These are phyloP conservation scores for Kodamaea laetipori DNA, from an alignment of 805 yeast genomes.

Conservation along the genomic window DNA sequence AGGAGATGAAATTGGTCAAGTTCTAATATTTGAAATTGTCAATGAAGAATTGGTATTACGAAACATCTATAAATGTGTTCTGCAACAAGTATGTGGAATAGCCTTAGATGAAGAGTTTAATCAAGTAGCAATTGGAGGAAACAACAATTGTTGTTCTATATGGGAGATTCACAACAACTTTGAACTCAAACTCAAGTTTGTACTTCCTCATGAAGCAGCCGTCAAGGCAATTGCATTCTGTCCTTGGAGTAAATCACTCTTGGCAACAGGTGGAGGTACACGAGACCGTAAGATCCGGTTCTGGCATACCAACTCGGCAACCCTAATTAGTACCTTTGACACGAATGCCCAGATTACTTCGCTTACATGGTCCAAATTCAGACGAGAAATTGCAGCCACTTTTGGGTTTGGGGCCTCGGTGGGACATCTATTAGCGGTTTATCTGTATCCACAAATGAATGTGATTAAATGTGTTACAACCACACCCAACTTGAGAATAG, in stretches of 20 bases:
- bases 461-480: slow-evolving; percentile 52
- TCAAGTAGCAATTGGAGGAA: slow-evolving; percentile 79
- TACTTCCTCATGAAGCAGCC: slow-evolving; percentile 76
- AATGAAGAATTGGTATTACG: slow-evolving; percentile 13
- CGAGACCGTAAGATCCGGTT: slow-evolving; percentile 78
- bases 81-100: slow-evolving; percentile 48
- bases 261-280: slow-evolving; percentile 92
- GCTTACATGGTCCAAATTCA: slow-evolving; percentile 68
- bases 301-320: slow-evolving; percentile 85
- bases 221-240: slow-evolving; percentile 88
- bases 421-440: slow-evolving; percentile 35
- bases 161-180: slow-evolving; percentile 57
- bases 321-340: slow-evolving; percentile 55
- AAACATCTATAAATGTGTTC: slow-evolving; percentile 28
- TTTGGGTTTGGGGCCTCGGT: slow-evolving; percentile 70
- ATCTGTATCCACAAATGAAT: slow-evolving; percentile 66
- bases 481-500: slow-evolving; percentile 53
- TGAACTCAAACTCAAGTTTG: slow-evolving; percentile 47
- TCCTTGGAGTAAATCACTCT: slow-evolving; percentile 79
- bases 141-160: slow-evolving; percentile 76
- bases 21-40: slow-evolving; percentile 43
- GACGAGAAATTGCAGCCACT: slow-evolving; percentile 70
- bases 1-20: slow-evolving; percentile 69
- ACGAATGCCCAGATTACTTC: slow-evolving; percentile 81
- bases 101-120: slow-evolving; percentile 55